Evolutionary conservation across 1,284 basidiomycete genomes (phyloP), one percentile per base, ranked within the genome.

Genomic region (Pseudomicrostroma phylloplanum): DNA sequence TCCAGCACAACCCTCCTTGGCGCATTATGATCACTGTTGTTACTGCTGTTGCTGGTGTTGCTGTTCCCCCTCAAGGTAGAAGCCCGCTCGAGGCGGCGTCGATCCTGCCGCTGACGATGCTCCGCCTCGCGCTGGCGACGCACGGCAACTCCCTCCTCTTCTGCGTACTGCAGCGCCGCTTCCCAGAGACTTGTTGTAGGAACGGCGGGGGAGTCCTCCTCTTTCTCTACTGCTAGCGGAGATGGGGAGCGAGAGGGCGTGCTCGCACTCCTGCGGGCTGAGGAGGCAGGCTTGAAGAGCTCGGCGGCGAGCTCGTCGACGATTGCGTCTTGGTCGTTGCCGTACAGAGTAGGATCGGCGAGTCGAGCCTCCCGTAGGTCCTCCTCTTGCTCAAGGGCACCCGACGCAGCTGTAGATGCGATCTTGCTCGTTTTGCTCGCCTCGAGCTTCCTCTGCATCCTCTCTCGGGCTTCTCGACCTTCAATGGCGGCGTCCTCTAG

Each of bases 381-480:
- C 30, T 36, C 30, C 30, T 36, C 30, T 9, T 36, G 30, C 30
- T 36, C 30, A 9, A 36, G 4, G 3, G 30, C 30, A 9, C 30
- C 23, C 46, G 46, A 3, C 23, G 3, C n/a, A 4, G n/a, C 17
- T 4, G 46, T 23, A 12, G 6, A 3, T n/a, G 6, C 46, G 46
- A 48, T n/a, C 4, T 7, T 48, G 46, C n/a, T 48, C 46, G 6
- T 23, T 7, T 48, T 48, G n/a, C n/a, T 48, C 46, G 46, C 46
- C n/a, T 48, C 46, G 23, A 23, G 46, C 46, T 48, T 23, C 46
- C 12, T 48, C 46, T 48, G 46, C 46, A n/a, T 23, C 46, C 46
- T 48, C 46, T 48, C n/a, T 6, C 46, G 46, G 7, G 23, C n/a
- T 23, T 48, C 46, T 3, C 46, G 46, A 3, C 46, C 46, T 48